phyloP scores from a whole-genome alignment of 345 rosid genomes.

The Carallia brachiata region DNA sequence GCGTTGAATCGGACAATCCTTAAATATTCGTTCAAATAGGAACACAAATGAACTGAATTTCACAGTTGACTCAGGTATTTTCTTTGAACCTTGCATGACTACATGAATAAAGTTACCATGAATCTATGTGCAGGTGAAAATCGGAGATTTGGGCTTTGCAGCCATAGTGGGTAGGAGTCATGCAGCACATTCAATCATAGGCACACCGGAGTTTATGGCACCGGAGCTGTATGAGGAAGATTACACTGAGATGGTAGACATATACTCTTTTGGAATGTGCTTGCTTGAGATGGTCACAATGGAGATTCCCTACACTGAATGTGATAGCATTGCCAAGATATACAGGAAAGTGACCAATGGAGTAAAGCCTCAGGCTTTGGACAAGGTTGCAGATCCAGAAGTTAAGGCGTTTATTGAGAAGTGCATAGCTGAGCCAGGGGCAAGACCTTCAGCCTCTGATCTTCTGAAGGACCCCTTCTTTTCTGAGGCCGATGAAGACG shows the following conservation, averaged over 20 bases:
- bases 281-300: constrained; percentile 64
- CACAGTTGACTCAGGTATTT: neutral
- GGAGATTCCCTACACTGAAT: constrained; percentile 72
- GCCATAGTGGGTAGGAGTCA: constrained; percentile 64
- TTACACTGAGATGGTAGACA: constrained; percentile 66
- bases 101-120: constrained; percentile 2
- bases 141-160: constrained; percentile 71
- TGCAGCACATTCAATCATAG: constrained; percentile 57
- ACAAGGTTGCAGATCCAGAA: constrained; percentile 44
- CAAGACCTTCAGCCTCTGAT: constrained; percentile 43
- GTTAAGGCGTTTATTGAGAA: constrained; percentile 58
- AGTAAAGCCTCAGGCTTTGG: constrained; percentile 50
- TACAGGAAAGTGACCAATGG: constrained; percentile 65
- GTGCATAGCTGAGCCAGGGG: constrained; percentile 57
- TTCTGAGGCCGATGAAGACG: neutral
- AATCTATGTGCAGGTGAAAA: constrained; percentile 46
- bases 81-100: neutral
- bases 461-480: constrained; percentile 18
- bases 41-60: neutral
- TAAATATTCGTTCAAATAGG: too few relatives aligned
- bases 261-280: constrained; percentile 67
- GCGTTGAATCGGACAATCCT: too few relatives aligned
- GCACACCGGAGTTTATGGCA: constrained; percentile 73
- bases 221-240: constrained; percentile 73
- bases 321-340: constrained; percentile 64